These are phyloP conservation scores for Epichloe aotearoae DNA, from an alignment of 2,329 filamentous ascomycete genomes.

Conservation along the genomic window DNA sequence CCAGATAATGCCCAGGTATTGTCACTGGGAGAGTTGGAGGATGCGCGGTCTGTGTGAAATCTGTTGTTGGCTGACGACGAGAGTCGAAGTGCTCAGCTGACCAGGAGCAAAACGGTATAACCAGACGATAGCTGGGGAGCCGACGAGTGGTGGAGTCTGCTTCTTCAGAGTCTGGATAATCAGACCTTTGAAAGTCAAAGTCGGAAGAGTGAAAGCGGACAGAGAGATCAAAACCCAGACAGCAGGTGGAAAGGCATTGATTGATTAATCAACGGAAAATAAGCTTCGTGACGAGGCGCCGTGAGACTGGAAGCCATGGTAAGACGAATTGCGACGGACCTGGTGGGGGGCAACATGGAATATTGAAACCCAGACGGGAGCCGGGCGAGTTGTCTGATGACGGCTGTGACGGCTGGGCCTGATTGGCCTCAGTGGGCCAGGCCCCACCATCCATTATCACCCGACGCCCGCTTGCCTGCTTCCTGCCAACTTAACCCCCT, in stretches of 20 bases:
- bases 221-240: background rate
- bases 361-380: no score
- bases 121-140: background rate
- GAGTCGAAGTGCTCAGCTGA: slow-evolving; percentile 2
- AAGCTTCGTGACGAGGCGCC: background rate
- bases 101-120: background rate
- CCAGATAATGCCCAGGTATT: no score
- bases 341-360: background rate
- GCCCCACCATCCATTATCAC: background rate
- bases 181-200: background rate
- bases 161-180: background rate
- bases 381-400: no score
- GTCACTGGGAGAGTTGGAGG: background rate
- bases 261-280: background rate
- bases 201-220: background rate
- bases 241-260: background rate
- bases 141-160: background rate
- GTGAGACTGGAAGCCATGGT: no score
- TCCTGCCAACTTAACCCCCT: no score
- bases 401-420: no score
- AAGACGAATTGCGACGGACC: background rate
- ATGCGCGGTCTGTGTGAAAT: background rate
- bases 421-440: no score
- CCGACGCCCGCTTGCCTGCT: no score
- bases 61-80: background rate